Evolutionary conservation across 2,329 filamentous ascomycete species (phyloP).

Genomic region (Xylaria sp.): DNA sequence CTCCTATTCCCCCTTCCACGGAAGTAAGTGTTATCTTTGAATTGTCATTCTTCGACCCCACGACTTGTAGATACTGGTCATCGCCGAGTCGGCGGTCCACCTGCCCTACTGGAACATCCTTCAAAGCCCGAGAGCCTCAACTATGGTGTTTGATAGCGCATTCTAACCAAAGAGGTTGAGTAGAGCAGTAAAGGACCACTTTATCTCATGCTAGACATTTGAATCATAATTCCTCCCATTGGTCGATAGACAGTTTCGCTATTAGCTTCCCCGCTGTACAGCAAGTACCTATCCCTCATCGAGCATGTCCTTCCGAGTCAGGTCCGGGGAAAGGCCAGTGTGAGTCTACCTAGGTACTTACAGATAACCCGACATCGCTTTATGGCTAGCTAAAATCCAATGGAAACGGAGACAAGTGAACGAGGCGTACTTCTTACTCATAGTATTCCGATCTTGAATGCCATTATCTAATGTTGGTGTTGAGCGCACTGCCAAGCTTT

Average conservation of each 20-base stretch:
- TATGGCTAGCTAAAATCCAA: not conserved
- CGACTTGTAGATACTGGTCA: not conserved
- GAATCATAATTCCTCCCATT: conserved; percentile 21
- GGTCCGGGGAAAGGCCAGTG: not conserved
- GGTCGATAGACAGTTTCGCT: conserved; percentile 17
- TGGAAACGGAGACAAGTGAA: not conserved
- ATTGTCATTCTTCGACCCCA: conserved; percentile 15
- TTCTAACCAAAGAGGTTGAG: conserved; percentile 4
- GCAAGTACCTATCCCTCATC: conserved; percentile 24
- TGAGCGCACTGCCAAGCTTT: not conserved
- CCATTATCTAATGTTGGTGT: not conserved
- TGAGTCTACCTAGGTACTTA: conserved; percentile 22
- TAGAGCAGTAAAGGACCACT: not conserved
- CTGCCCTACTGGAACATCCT: conserved; percentile 15
- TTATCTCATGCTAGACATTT: conserved; percentile 6
- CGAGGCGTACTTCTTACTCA: not conserved
- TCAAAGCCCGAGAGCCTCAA: conserved; percentile 14
- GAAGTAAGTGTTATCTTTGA: not conserved
- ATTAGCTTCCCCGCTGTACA: conserved; percentile 24
- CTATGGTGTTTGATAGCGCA: not conserved
- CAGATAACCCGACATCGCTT: conserved; percentile 32
- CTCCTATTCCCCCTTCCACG: conserved; percentile 5
- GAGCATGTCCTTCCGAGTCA: conserved; percentile 46
- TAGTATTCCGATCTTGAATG: not conserved
- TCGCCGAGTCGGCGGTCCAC: conserved; percentile 12